Evolutionary conservation across 805 yeast species (phyloP), one percentile per base, ranked within the genome.

Genomic region (Sugiyamaella mastotermitis): DNA sequence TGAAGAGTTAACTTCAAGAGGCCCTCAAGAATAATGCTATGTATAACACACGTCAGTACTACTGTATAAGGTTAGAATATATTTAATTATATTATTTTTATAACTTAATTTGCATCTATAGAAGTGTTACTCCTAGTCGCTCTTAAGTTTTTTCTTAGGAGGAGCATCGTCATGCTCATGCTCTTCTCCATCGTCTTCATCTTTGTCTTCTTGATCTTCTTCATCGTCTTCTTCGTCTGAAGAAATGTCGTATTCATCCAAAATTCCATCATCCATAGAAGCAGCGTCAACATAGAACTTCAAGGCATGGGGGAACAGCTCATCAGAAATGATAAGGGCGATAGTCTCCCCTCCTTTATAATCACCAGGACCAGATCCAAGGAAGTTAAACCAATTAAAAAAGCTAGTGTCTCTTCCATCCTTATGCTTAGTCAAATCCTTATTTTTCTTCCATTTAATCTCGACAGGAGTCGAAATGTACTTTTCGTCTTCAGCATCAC

Each of bases 331-430:
- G 29, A 83, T 60, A 36, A 76, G 65, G 0, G 95, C 84, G 38
- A 88, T 66, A 8, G 80, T 86, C 44, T 80, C 90, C 17, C 95
- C 95, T 40, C 72, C 70, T 44, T 87, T 55, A 78, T 92, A 60
- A 77, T 83, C 65, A 1, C 85, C 83, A 1, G 85, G 81, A 46
- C 78, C 80, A 24, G 62, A 57, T 0, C 94, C 95, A 1, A 92
- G 81, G 88, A 94, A 87, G 33, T 67, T 65, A 55, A 87, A 88
- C 80, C 88, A 88, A 4, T 86, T 80, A 59, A 90, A 88, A 52
- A 90, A 81, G 10, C 90, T 78, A 53, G 80, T 79, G 31, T 76
- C 62, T 21, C 68, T 65, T 27, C 66, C 63, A 29, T 64, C 60
- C 35, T 68, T 66, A 31, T 80, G 69, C 32, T 59, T 49, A 2